Base-by-base conservation (phyloP, 371 early-diverging fungal species). In the Mucor saturninus region DNA sequence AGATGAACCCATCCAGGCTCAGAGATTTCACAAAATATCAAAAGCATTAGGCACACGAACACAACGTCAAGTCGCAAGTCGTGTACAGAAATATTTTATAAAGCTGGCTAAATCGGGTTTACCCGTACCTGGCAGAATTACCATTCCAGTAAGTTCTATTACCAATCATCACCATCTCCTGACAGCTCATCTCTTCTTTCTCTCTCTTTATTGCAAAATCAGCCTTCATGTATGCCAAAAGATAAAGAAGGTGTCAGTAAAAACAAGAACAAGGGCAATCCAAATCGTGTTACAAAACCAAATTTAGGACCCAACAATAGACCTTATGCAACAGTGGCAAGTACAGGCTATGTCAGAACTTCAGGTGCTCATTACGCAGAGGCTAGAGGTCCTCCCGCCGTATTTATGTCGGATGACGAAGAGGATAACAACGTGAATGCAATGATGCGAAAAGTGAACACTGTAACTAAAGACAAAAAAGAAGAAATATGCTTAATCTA, bases 11-110 rank as follows among this genome's bases (percentile, higher is more conserved):
- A 79, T 85, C 14, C 86, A 85, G 52, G 83, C 86, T 0, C 86
- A 88, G 46, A 62, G 88, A 11, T 88, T 83, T 61, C 81, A 83
- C 61, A 88, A 86, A 59, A 88, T 86, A 37, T 79, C 86, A 3
- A 78, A 77, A 30, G 86, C 86, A 5, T 65, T 88, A 52, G 86
- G 86, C 3, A 84, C 86, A 1, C 75, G 88, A 53, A 84, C 86
- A 10, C 82, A 86, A 26, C 80, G 78, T 40, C 88, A 88, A 72
- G 84, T 84, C 40, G 85, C 84, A 8, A 86, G 88, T 64, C 80
- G 88, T 42, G 83, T 88, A 4, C 86, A 88, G 69, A 88, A 88
- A 64, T 86, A 86, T 56, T 88, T 88, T 61, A 86, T 84, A 72
- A 88, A 87, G 59, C 61, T 88, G 39, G 86, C 86, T 13, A 88